Evolutionary conservation across 2,329 filamentous ascomycete genomes (phyloP).

Genomic region (Xylaria arbuscula): DNA sequence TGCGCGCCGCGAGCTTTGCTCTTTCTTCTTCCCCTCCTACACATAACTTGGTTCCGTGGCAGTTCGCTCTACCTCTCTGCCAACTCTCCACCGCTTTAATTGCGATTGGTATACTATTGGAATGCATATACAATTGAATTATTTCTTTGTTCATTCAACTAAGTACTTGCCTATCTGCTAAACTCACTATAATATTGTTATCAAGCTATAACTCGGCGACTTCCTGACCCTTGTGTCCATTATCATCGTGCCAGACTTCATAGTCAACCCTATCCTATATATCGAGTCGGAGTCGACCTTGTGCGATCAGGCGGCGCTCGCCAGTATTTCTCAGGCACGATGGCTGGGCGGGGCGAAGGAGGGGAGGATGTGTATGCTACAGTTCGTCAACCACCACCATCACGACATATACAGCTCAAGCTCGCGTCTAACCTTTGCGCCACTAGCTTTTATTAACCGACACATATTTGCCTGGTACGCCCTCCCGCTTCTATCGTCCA

Average conservation of each 20-base stretch:
- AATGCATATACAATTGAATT: not conserved
- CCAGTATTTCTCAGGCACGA: slow-evolving; percentile 39
- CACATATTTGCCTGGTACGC: slow-evolving; percentile 87
- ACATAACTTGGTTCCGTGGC: not conserved
- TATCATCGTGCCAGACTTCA: not conserved
- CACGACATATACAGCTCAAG: not conserved
- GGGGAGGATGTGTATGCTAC: slow-evolving; percentile 67
- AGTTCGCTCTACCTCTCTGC: not conserved
- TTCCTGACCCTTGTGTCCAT: not conserved
- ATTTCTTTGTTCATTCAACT: not conserved
- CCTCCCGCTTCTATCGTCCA: slow-evolving; percentile 38
- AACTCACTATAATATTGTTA: slow-evolving; percentile 3
- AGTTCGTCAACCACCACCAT: slow-evolving; percentile 54
- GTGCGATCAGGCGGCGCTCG: slow-evolving; percentile 29
- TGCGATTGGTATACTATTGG: not conserved
- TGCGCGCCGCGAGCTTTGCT: slow-evolving; percentile 6
- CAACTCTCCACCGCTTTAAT: not conserved
- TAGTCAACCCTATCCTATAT: not conserved
- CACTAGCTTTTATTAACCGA: slow-evolving; percentile 89
- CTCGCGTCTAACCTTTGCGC: slow-evolving; percentile 44
- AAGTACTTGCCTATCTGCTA: not conserved
- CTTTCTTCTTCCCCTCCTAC: slow-evolving; percentile 9
- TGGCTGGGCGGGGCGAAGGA: slow-evolving; percentile 46
- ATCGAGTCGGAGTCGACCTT: not conserved
- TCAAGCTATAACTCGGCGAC: not conserved